These are phyloP conservation scores for Eucalyptus brandiana DNA, from an alignment of 345 rosid genomes.

Conservation along the genomic window DNA sequence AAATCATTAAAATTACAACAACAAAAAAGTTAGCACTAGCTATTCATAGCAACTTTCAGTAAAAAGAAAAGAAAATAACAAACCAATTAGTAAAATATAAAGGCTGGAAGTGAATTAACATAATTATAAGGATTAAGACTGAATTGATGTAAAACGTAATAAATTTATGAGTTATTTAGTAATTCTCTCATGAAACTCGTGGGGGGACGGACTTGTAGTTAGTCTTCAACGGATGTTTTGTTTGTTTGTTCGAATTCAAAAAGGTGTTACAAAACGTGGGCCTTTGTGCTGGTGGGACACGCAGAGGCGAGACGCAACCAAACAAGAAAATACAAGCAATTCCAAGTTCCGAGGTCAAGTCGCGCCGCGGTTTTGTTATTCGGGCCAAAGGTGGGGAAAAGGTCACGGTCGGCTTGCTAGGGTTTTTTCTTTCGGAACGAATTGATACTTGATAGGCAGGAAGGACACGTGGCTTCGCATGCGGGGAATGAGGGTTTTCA, in stretches of 20 bases:
- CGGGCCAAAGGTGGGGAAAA: not conserved
- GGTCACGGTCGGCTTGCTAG: not conserved
- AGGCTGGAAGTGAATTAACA: fast-evolving
- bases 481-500: not conserved
- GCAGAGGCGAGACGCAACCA: not conserved
- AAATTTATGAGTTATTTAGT: too few species aligned
- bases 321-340: not conserved
- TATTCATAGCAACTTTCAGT: fast-evolving
- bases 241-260: too few species aligned
- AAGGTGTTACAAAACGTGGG: not conserved
- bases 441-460: not conserved
- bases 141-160: too few species aligned
- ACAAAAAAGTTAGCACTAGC: too few species aligned
- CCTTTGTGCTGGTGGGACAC: not conserved
- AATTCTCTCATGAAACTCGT: not conserved
- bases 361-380: not conserved
- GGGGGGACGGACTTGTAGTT: not conserved
- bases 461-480: not conserved
- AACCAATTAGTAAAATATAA: too few species aligned
- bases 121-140: fast-evolving
- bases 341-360: not conserved
- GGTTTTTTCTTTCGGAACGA: not conserved
- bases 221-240: not conserved
- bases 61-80: too few species aligned
- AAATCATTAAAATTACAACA: too few species aligned